Percentiles rank a stretch among this genome's conserved stretches.
phyloP scores from a whole-genome alignment of 192 early-diverging fungal genomes.

The Coemansia asiatica region DNA sequence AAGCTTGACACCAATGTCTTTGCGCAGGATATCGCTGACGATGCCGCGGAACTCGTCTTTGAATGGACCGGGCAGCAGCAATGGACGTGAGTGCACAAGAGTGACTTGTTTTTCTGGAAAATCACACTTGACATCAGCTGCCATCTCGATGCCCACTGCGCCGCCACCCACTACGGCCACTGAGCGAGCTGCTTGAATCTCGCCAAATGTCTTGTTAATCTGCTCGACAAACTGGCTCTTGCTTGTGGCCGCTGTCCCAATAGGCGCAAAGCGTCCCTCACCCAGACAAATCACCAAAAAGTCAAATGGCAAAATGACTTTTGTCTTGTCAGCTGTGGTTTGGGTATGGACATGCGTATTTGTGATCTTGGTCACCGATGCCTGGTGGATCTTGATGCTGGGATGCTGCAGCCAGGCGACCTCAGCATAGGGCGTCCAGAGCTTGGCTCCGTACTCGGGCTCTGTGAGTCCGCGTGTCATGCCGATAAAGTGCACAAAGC shows the following conservation, averaged over 20 bases:
- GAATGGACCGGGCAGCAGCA: constrained; percentile 37
- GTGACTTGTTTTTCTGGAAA: constrained; percentile 42
- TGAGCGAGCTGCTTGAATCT: constrained; percentile 56
- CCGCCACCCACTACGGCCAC: constrained; percentile 71
- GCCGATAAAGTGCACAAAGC: constrained; percentile 59
- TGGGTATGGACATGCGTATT: constrained; percentile 12
- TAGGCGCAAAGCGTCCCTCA: constrained; percentile 38
- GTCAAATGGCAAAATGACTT: constrained; percentile 37
- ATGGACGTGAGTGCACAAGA: constrained; percentile 37
- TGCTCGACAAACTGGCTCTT: constrained; percentile 25
- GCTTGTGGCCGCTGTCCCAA: constrained; percentile 26
- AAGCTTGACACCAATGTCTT: constrained; percentile 33
- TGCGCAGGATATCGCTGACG: constrained; percentile 22
- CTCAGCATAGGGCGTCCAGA: constrained; percentile 58
- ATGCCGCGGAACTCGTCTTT: constrained; percentile 25
- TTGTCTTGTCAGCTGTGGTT: constrained; percentile 18
- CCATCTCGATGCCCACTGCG: constrained; percentile 75
- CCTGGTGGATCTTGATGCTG: constrained; percentile 43
- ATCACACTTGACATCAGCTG: constrained; percentile 61
- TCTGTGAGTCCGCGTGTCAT: constrained; percentile 53
- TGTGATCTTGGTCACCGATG: constrained; percentile 41
- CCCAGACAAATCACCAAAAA: constrained; percentile 60
- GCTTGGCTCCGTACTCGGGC: constrained; percentile 46
- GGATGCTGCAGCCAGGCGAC: constrained; percentile 44
- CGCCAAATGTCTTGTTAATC: constrained; percentile 10